These are phyloP conservation scores for Termitomyces sp. DNA, from an alignment of 768 basidiomycete species.

Conservation along the genomic window DNA sequence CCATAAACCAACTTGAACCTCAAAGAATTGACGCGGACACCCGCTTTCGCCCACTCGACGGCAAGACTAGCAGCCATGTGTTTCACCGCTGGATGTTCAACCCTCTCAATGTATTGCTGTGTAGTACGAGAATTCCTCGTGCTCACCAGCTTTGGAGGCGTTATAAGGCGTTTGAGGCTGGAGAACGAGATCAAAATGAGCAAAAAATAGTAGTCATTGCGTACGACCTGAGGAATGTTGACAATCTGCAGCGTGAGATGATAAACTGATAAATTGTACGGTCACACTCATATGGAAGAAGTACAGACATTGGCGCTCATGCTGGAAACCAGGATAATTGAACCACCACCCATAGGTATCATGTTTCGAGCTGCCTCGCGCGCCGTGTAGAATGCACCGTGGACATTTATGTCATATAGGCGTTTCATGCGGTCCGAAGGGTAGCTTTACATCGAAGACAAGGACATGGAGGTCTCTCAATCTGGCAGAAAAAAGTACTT, in stretches of 20 bases:
- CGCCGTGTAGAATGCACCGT: conserved; percentile 94
- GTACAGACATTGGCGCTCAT: conserved; percentile 83
- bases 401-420: conserved; percentile 90
- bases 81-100: conserved; percentile 77
- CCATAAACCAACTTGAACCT: conserved; percentile 38
- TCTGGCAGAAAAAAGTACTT: conserved; percentile 18
- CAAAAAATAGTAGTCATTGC: conserved; percentile 1
- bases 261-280: too few relatives aligned
- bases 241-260: conserved; percentile 48
- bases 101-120: not conserved
- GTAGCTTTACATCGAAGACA: conserved; percentile 44
- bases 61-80: conserved; percentile 92
- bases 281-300: not conserved
- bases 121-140: not conserved
- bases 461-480: not conserved
- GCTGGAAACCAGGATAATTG: conserved; percentile 81
- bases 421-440: conserved; percentile 80
- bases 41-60: conserved; percentile 93
- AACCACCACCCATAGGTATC: conserved; percentile 76
- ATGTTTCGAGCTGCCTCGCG: conserved; percentile 91
- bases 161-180: conserved; percentile 94
- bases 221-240: conserved; percentile 76
- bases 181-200: not conserved
- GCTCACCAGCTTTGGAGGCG: conserved; percentile 83
- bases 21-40: conserved; percentile 79